phyloP scores from a whole-genome alignment of 495 filamentous ascomycete species.

The Neurospora africana region DNA sequence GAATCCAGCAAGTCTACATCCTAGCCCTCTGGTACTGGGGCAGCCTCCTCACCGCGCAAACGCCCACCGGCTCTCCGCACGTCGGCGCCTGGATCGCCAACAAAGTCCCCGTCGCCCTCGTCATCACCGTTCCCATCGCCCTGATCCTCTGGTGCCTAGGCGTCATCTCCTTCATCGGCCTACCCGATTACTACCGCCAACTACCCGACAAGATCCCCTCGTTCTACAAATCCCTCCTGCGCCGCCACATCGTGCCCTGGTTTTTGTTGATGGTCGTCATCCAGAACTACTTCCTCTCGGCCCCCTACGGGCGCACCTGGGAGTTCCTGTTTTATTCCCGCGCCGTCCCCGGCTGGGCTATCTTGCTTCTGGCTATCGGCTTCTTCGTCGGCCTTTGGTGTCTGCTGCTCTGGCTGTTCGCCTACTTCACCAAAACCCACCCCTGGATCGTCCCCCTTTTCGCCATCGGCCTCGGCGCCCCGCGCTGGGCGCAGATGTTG shows the following conservation, averaged over 20 bases:
- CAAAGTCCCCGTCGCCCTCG: conserved; percentile 28
- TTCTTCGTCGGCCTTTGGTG: conserved; percentile 52
- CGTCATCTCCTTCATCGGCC: conserved; percentile 40
- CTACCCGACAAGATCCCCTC: conserved; percentile 55
- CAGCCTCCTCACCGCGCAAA: conserved; percentile 22
- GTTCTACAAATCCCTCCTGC: conserved; percentile 45
- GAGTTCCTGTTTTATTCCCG: conserved; percentile 43
- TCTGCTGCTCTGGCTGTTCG: conserved; percentile 33
- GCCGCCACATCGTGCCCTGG: conserved; percentile 49
- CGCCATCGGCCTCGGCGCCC: conserved; percentile 49
- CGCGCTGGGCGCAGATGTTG: conserved; percentile 53
- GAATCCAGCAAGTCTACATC: conserved; percentile 53
- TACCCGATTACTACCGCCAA: conserved; percentile 58
- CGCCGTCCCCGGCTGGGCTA: conserved; percentile 39
- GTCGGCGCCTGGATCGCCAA: conserved; percentile 12
- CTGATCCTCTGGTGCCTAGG: conserved; percentile 40
- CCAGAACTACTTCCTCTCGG: conserved; percentile 53
- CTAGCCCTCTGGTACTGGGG: conserved; percentile 56
- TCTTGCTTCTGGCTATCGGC: conserved; percentile 38
- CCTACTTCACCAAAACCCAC: conserved; percentile 39
- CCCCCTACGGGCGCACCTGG: conserved; percentile 52
- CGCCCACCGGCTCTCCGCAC: not conserved
- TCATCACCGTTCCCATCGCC: conserved; percentile 40
- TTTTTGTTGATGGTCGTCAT: conserved; percentile 49
- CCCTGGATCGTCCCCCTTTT: conserved; percentile 55